These are phyloP conservation scores for Tricholoma sp. DNA, from an alignment of 768 basidiomycete genomes.

Conservation along the genomic window DNA sequence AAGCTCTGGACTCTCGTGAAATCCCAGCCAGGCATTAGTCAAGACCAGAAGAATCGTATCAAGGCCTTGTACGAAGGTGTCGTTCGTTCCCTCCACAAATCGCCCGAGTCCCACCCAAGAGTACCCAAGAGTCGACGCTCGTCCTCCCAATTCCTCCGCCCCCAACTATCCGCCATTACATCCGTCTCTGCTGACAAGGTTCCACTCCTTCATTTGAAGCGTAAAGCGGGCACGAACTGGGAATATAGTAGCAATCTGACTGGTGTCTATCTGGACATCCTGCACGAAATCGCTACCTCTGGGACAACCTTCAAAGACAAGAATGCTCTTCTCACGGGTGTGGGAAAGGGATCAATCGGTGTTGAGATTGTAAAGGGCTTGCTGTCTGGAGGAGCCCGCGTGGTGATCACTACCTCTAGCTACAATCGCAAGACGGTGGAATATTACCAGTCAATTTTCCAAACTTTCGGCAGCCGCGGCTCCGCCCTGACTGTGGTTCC, in stretches of 20 bases:
- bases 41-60: slow-evolving; percentile 94
- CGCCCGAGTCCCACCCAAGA: slow-evolving; percentile 55
- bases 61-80: slow-evolving; percentile 96
- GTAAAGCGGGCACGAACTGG: slow-evolving; percentile 93
- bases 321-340: slow-evolving; percentile 96
- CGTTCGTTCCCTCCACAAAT: slow-evolving; percentile 84
- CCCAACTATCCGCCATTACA: slow-evolving; percentile 72
- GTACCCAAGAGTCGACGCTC: slow-evolving; percentile 75
- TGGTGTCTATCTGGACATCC: slow-evolving; percentile 90
- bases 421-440: slow-evolving; percentile 95
- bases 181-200: slow-evolving; percentile 78
- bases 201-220: slow-evolving; percentile 92
- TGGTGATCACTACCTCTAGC: slow-evolving; percentile 96
- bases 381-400: slow-evolving; percentile 92
- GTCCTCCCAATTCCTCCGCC: slow-evolving; percentile 96
- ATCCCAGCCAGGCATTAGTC: slow-evolving; percentile 93
- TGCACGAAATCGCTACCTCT: slow-evolving; percentile 97
- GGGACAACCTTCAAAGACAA: slow-evolving; percentile 99
- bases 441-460: slow-evolving; percentile 98
- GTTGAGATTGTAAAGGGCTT: slow-evolving; percentile 97
- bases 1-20: slow-evolving; percentile 98
- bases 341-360: slow-evolving; percentile 96
- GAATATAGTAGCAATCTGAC: slow-evolving; percentile 98
- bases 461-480: slow-evolving; percentile 89
- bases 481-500: slow-evolving; percentile 98